A percentile compares a stretch with the other conserved stretches of the same genome.
phyloP scores from a whole-genome alignment of 441 rosid genomes.

The Erodium texanum region DNA sequence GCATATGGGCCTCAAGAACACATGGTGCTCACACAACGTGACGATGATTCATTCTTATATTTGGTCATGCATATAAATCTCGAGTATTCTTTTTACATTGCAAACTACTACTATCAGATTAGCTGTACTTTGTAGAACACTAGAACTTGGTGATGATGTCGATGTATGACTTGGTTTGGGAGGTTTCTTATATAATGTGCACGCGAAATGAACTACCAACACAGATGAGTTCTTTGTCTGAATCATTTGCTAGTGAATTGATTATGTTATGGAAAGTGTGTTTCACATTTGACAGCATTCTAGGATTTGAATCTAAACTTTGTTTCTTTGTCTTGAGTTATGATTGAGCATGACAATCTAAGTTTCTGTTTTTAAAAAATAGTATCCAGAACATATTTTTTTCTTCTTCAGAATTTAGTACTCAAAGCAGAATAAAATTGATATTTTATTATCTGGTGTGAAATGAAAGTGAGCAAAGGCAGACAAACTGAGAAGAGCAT shows the following conservation, averaged over 20 bases:
- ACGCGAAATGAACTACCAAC: too few species aligned
- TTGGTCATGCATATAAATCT: neutral
- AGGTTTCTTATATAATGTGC: too few species aligned
- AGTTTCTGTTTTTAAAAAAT: neutral
- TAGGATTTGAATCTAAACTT: neutral
- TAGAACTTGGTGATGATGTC: neutral
- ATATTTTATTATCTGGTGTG: neutral
- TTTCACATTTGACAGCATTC: neutral
- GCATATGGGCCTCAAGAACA: conserved; percentile 84
- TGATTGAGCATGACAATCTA: neutral
- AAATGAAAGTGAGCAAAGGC: neutral
- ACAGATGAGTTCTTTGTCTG: neutral
- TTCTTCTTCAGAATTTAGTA: too few species aligned
- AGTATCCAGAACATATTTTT: neutral
- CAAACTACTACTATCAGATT: neutral
- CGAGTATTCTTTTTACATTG: neutral
- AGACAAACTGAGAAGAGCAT: neutral
- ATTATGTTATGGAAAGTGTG: neutral
- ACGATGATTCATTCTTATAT: conserved; percentile 23
- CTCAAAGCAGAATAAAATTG: neutral
- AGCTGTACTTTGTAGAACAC: neutral
- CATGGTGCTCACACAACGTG: conserved; percentile 43
- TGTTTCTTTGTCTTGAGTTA: neutral
- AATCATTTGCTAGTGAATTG: neutral
- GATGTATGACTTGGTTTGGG: neutral